Evolutionary conservation across 495 filamentous ascomycete species (phyloP).

Genomic region (Talaromyces nanjingensis): DNA sequence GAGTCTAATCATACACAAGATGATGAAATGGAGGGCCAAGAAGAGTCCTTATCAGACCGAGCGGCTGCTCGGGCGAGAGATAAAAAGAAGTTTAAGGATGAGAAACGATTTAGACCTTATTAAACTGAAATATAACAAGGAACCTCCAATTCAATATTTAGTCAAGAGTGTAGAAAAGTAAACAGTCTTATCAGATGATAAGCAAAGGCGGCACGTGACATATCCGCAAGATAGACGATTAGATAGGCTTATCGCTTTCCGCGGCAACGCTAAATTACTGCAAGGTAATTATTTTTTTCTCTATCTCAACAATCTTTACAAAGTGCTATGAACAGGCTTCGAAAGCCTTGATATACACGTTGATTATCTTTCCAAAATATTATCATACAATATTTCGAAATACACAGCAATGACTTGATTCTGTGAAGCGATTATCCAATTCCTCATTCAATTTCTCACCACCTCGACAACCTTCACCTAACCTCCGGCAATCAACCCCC

Average conservation of each 20-base stretch:
- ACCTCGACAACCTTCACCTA: background rate
- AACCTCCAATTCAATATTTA: background rate
- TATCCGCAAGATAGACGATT: background rate
- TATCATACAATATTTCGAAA: background rate
- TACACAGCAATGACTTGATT: background rate
- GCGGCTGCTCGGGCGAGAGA: conserved; percentile 27
- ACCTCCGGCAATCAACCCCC: background rate
- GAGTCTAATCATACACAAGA: conserved; percentile 11
- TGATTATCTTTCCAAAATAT: no score
- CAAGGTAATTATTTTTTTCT: background rate
- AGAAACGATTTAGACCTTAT: conserved; percentile 38
- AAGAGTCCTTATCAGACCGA: conserved; percentile 10
- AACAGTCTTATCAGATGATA: background rate
- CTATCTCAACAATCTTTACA: background rate
- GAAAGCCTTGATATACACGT: background rate
- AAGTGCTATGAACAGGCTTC: background rate
- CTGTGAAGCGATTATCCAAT: background rate
- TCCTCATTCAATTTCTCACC: background rate
- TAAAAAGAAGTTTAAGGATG: conserved; percentile 31
- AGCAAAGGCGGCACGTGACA: background rate
- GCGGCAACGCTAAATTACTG: background rate
- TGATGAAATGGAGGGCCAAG: conserved; percentile 11
- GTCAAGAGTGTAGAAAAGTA: background rate
- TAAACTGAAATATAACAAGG: conserved; percentile 10
- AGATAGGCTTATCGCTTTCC: conserved; percentile 4